phyloP scores from a whole-genome alignment of 2,329 filamentous ascomycete genomes.

The Annulohypoxylon truncatum region DNA sequence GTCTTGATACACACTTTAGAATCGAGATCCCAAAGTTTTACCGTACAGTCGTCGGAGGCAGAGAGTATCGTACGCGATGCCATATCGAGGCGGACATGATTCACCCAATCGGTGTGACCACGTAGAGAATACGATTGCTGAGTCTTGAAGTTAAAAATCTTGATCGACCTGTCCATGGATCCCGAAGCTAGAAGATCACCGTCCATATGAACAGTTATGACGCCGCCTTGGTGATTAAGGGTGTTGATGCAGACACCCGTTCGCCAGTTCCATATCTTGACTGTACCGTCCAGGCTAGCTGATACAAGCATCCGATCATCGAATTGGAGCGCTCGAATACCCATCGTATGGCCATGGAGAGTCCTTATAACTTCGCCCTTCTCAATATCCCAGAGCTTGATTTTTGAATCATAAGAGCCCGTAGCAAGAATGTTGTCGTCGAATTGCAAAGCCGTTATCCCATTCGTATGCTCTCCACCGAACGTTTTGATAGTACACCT shows the following conservation, averaged over 20 bases:
- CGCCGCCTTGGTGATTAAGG: slow-evolving; percentile 81
- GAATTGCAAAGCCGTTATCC: slow-evolving; percentile 76
- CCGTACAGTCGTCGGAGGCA: slow-evolving; percentile 90
- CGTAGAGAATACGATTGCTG: slow-evolving; percentile 82
- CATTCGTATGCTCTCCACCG: slow-evolving; percentile 84
- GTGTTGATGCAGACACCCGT: slow-evolving; percentile 89
- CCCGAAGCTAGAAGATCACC: slow-evolving; percentile 86
- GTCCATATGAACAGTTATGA: slow-evolving; percentile 90
- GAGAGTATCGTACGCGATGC: slow-evolving; percentile 88
- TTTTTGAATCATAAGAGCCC: slow-evolving; percentile 93
- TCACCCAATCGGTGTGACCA: slow-evolving; percentile 95
- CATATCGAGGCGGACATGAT: slow-evolving; percentile 89
- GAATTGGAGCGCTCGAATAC: slow-evolving; percentile 91
- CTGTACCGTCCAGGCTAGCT: slow-evolving; percentile 85
- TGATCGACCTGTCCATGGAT: slow-evolving; percentile 88
- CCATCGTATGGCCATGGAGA: slow-evolving; percentile 81
- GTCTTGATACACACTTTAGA: slow-evolving; percentile 79
- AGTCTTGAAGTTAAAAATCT: slow-evolving; percentile 91
- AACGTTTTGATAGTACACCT: slow-evolving; percentile 87
- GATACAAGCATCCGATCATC: slow-evolving; percentile 92
- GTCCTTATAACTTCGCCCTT: slow-evolving; percentile 89
- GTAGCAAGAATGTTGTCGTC: slow-evolving; percentile 92
- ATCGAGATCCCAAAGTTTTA: slow-evolving; percentile 94
- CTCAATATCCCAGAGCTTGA: slow-evolving; percentile 96
- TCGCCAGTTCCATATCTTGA: slow-evolving; percentile 97